Percentiles rank a stretch among this genome's conserved stretches.
These are phyloP conservation scores for Eleusine coracana DNA, from an alignment of 176 grass and related monocot genomes.

Conservation along the genomic window DNA sequence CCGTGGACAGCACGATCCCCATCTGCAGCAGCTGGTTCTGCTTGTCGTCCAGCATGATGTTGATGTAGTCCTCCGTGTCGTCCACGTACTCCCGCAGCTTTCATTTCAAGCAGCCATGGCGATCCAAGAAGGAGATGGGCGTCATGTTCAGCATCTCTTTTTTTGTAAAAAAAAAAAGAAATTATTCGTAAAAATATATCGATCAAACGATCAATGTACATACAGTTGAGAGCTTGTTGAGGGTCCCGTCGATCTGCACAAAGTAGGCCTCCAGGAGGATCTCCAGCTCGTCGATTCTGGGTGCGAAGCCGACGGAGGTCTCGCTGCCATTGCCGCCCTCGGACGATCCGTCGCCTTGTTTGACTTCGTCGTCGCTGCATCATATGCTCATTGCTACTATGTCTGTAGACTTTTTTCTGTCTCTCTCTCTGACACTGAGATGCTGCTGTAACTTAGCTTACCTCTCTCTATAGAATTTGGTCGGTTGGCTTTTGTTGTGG, in stretches of 20 bases:
- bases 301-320: slow-evolving; percentile 29
- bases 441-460: neutral
- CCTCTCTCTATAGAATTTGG: slow-evolving; percentile 45
- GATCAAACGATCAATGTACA: neutral
- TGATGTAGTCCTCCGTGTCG: slow-evolving; percentile 81
- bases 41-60: slow-evolving; percentile 87
- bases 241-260: slow-evolving; percentile 69
- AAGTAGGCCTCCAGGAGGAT: slow-evolving; percentile 78
- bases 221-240: slow-evolving; percentile 62
- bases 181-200: neutral
- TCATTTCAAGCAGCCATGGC: neutral
- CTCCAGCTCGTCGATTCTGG: slow-evolving; percentile 70
- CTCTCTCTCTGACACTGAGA: neutral
- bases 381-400: neutral
- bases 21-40: slow-evolving; percentile 87
- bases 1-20: slow-evolving; percentile 73
- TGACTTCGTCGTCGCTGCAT: neutral
- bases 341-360: neutral
- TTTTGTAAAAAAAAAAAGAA: neutral
- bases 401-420: neutral
- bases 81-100: slow-evolving; percentile 78
- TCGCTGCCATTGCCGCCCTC: slow-evolving; percentile 12
- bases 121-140: neutral
- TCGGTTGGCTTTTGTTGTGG: slow-evolving; percentile 12
- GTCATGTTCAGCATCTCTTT: neutral